Evolutionary conservation across 768 basidiomycete genomes (phyloP).

Genomic region (Tricholoma hemisulphureum): DNA sequence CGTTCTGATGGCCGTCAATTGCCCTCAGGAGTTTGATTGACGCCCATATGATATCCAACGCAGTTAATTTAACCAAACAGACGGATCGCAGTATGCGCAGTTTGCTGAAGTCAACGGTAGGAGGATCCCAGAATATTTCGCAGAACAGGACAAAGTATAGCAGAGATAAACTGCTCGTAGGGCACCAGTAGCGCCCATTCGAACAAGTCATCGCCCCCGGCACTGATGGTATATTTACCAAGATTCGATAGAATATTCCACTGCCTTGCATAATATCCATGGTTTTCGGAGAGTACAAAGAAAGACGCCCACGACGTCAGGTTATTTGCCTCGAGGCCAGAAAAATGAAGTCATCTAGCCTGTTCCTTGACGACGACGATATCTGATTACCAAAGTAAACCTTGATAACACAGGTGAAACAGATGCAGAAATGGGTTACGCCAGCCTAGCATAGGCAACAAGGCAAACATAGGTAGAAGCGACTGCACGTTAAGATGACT

Average conservation of each 20-base stretch:
- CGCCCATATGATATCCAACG: neutral
- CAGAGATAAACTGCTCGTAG: constrained; percentile 2
- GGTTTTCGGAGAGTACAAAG: neutral
- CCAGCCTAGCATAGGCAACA: neutral
- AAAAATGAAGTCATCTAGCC: neutral
- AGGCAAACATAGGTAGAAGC: neutral
- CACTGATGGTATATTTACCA: neutral
- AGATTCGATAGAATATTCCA: constrained; percentile 9
- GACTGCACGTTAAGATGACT: too few species aligned
- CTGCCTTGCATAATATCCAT: neutral
- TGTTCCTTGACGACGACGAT: neutral
- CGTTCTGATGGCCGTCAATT: neutral
- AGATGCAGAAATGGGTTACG: neutral
- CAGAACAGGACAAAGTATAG: neutral
- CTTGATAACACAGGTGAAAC: too few species aligned
- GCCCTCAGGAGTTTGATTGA: neutral
- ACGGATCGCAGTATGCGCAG: neutral
- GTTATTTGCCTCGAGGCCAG: neutral
- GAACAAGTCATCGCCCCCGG: neutral
- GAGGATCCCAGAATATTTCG: neutral
- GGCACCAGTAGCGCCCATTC: neutral
- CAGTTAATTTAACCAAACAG: neutral
- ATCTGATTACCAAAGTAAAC: neutral
- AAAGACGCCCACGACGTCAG: neutral
- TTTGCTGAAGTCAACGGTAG: constrained; percentile 2